Evolutionary conservation across 352 stramenopile species (phyloP).

Genomic region (Phytophthora tentaculata): DNA sequence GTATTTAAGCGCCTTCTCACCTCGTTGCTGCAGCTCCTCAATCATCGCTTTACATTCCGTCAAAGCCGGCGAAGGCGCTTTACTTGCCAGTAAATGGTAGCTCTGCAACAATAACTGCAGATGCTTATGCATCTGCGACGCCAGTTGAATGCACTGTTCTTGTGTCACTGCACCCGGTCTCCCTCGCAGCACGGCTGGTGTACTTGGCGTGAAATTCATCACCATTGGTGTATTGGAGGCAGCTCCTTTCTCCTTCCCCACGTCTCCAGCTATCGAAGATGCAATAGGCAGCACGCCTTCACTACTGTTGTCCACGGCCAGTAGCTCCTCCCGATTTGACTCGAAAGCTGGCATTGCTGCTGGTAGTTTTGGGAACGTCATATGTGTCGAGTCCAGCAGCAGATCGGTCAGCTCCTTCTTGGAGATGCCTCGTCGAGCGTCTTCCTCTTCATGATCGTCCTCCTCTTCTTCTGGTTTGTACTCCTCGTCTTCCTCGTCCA

Average conservation of each 20-base stretch:
- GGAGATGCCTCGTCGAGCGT: slow-evolving; percentile 56
- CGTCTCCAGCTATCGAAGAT: slow-evolving; percentile 1
- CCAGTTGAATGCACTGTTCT: slow-evolving; percentile 79
- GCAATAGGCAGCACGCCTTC: slow-evolving; percentile 4
- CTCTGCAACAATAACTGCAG: slow-evolving; percentile 82
- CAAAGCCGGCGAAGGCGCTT: slow-evolving; percentile 10
- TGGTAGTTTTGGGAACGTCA: slow-evolving; percentile 50
- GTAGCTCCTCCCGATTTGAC: slow-evolving; percentile 9
- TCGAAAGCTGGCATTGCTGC: slow-evolving; percentile 5
- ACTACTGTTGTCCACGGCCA: slow-evolving; percentile 1
- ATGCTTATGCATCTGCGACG: slow-evolving; percentile 91
- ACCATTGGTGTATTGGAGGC: not conserved
- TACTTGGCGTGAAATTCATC: slow-evolving; percentile 16
- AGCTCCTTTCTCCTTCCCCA: slow-evolving; percentile 1
- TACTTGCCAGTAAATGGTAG: slow-evolving; percentile 57
- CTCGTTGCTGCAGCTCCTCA: slow-evolving; percentile 65
- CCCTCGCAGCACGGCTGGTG: slow-evolving; percentile 20
- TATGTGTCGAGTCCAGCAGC: slow-evolving; percentile 80
- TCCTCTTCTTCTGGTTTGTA: slow-evolving; percentile 79
- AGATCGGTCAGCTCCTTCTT: slow-evolving; percentile 86
- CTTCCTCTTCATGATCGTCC: slow-evolving; percentile 74
- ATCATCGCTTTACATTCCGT: slow-evolving; percentile 69
- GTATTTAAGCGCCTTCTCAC: slow-evolving; percentile 63
- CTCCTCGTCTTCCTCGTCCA: slow-evolving; percentile 89
- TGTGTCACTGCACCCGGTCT: slow-evolving; percentile 50